Percentiles rank a stretch among this genome's conserved stretches.
These are phyloP conservation scores for Pittosporum tobira DNA, from an alignment of 129 eudicot species.

Conservation along the genomic window DNA sequence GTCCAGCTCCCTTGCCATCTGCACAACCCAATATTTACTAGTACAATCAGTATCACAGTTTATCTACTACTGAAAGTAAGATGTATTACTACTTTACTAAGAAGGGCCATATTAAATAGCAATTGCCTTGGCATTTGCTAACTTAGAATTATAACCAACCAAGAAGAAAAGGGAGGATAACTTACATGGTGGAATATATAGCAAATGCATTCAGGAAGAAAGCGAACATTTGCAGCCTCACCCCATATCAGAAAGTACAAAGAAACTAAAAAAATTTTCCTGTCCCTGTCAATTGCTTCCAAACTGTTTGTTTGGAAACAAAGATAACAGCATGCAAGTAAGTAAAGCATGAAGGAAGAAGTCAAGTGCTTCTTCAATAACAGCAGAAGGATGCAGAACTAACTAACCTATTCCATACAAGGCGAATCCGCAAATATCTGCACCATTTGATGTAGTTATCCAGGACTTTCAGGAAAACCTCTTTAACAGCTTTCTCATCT, in stretches of 20 bases:
- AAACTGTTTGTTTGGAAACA: constrained; percentile 47
- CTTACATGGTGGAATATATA: constrained; percentile 92
- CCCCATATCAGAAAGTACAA: constrained; percentile 92
- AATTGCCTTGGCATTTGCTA: background rate
- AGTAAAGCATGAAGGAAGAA: constrained; percentile 10
- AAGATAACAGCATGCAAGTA: constrained; percentile 6
- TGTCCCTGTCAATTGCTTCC: constrained; percentile 86
- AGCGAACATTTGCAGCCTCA: constrained; percentile 98
- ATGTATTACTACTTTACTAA: background rate
- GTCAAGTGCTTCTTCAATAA: constrained; percentile 3
- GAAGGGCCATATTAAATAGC: background rate
- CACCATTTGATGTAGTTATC: constrained; percentile 98
- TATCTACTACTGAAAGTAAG: background rate
- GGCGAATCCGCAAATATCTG: constrained; percentile 69
- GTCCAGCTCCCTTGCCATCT: constrained; percentile 98
- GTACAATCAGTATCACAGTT: background rate
- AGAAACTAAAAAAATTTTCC: constrained; percentile 81
- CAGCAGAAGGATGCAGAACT: constrained; percentile 15
- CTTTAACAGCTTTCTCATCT: constrained; percentile 76
- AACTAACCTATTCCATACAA: constrained; percentile 78
- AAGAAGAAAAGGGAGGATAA: no score
- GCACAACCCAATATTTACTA: constrained; percentile 12
- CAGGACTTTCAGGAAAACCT: constrained; percentile 83
- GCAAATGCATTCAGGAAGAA: constrained; percentile 99
- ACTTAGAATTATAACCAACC: no score